Base-by-base conservation (phyloP, 192 early-diverging fungal species). In the Coemansia sp. region DNA sequence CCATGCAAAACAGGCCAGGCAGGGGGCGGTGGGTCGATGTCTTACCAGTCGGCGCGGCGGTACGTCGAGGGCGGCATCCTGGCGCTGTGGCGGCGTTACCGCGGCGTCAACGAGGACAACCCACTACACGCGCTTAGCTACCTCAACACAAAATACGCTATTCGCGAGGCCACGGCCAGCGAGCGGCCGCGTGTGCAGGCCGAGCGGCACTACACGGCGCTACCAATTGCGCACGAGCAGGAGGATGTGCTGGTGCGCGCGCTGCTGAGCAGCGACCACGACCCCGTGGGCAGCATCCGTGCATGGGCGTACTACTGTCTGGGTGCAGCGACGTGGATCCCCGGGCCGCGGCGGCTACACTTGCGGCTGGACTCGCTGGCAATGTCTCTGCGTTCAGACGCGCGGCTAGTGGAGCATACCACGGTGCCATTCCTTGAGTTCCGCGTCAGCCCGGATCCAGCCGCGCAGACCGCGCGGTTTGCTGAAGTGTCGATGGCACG, bases 51-150 rank as follows among this genome's bases (percentile, higher is more conserved):
- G 55, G 78, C 78, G 20, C 68, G 78, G 55, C 78, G 78, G 42
- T 81, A 81, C 57, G 78, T 81, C 36, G 78, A 81, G 60, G 78
- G 78, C 73, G 78, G 78, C n/a, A 75, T 81, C 52, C 66, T 81
- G 63, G 78, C 78, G 63, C 78, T 81, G 67, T 81, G 78, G 78
- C 73, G 78, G 39, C 72, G 78, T 31, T 81, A 81, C 63, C 59
- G 64, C 30, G 57, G 55, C 25, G 23, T 72, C 7, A 67, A 75
- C 51, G 78, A 81, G 51, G 78, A 81, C 55, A 81, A 81, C 59
- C 78, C 78, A 42, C 73, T 81, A 63, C 78, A 81, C 46, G 78
- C 78, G 30, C 78, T 81, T 14, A 69, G 78, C 59, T 81, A 81
- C 57, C 73, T 81, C 63, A 81, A 75, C 70, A 81, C 78, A 56